Conservation (phyloP, 768 basidiomycete species). For the Saitozyma podzolica region DNA sequence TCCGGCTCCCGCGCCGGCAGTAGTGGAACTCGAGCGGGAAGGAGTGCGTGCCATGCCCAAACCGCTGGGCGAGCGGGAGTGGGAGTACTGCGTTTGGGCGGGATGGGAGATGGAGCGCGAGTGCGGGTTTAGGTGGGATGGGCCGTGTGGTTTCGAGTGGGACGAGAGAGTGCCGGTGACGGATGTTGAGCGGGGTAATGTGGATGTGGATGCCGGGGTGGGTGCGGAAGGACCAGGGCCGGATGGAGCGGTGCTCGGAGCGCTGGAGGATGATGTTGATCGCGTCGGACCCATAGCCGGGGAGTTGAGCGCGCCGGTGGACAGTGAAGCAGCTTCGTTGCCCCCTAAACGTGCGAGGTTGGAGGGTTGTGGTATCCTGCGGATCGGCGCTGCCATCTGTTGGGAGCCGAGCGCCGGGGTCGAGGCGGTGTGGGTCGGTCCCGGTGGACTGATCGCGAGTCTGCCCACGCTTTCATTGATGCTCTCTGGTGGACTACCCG, state of each 20-base stretch:
- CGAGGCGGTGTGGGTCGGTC: slow-evolving; percentile 22
- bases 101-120: slow-evolving; percentile 12
- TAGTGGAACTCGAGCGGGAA: slow-evolving; percentile 30
- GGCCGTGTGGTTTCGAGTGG: slow-evolving; percentile 32
- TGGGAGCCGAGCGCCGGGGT: slow-evolving; percentile 13
- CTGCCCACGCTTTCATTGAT: background rate
- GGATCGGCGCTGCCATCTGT: background rate
- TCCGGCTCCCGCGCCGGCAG: slow-evolving; percentile 13
- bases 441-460: slow-evolving; percentile 6
- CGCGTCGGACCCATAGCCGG: too few relatives aligned
- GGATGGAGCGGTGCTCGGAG: too few relatives aligned
- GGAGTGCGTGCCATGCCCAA: slow-evolving; percentile 8
- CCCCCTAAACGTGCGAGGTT: slow-evolving; percentile 33
- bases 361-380: slow-evolving; percentile 34
- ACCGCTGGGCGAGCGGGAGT: slow-evolving; percentile 8
- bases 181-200: too few relatives aligned
- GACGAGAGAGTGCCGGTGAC: background rate
- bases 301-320: too few relatives aligned
- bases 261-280: too few relatives aligned
- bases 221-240: too few relatives aligned
- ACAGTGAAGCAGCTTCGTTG: background rate
- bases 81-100: background rate
- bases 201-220: too few relatives aligned
- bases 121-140: slow-evolving; percentile 17
- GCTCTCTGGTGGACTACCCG: too few relatives aligned